Evolutionary conservation across 1,284 basidiomycete genomes (phyloP).

Genomic region (Vanrija sp.): DNA sequence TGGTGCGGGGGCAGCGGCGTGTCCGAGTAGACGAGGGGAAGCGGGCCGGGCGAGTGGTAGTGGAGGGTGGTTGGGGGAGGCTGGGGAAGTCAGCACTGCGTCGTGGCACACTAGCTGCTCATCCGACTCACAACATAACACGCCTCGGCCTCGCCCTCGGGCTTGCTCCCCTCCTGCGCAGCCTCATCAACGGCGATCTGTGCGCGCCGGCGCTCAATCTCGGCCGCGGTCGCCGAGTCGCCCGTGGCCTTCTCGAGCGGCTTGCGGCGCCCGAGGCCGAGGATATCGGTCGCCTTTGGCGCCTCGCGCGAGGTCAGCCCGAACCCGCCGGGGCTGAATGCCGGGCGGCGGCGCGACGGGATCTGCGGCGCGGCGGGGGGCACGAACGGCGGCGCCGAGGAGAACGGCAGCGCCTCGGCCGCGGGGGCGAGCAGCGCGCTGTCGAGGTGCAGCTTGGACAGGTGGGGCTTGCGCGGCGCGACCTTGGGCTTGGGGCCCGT

Average conservation of each 20-base stretch:
- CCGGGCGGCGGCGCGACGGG: conserved; percentile 39
- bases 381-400: conserved; percentile 12
- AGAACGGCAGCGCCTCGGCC: conserved; percentile 3
- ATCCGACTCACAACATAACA: conserved; percentile 45
- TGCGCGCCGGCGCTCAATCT: conserved; percentile 23
- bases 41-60: conserved; percentile 61
- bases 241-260: conserved; percentile 2
- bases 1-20: conserved; percentile 62
- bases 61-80: conserved; percentile 46
- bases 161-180: conserved; percentile 24
- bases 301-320: conserved; percentile 32
- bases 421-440: conserved; percentile 11
- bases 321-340: conserved; percentile 46
- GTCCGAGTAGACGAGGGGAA: conserved; percentile 71
- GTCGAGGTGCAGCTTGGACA: conserved; percentile 21
- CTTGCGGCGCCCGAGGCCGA: conserved; percentile 3
- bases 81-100: conserved; percentile 11
- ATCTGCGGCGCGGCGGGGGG: conserved; percentile 37
- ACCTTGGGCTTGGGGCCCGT: conserved; percentile 8
- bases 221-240: conserved; percentile 18
- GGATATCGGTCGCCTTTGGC: conserved; percentile 12
- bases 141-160: conserved; percentile 44
- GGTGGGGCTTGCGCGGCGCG: conserved; percentile 18
- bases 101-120: background rate
- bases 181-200: conserved; percentile 24